These are phyloP conservation scores for Fistulinella prunicolor DNA, from an alignment of 768 basidiomycete species.

Conservation along the genomic window DNA sequence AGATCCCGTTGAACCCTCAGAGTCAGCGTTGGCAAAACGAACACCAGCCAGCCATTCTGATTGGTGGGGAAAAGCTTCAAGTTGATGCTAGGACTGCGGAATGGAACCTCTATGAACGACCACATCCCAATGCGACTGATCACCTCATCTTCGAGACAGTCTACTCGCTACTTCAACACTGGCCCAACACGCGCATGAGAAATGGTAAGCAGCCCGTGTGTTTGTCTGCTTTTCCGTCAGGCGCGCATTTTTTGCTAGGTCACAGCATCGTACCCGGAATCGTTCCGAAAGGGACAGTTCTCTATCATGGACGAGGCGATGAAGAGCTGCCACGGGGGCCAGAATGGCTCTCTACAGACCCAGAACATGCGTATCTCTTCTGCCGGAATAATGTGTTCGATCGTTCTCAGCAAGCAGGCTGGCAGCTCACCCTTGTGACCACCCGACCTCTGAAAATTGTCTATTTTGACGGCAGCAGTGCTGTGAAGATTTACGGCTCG, in stretches of 20 bases:
- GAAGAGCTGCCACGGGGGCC: slow-evolving; percentile 25
- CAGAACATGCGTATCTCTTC: slow-evolving; percentile 40
- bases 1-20: slow-evolving; percentile 9
- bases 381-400: slow-evolving; percentile 17
- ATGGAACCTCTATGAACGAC: slow-evolving; percentile 25
- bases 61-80: not conserved
- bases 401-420: slow-evolving; percentile 3
- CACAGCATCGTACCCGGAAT: slow-evolving; percentile 30
- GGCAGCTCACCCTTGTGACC: slow-evolving; percentile 14
- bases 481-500: slow-evolving; percentile 41
- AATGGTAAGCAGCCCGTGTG: slow-evolving; percentile 32
- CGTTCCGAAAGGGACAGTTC: slow-evolving; percentile 34
- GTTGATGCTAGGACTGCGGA: no score
- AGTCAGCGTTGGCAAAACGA: no score
- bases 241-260: slow-evolving; percentile 12
- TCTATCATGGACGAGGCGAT: slow-evolving; percentile 29
- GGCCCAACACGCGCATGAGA: slow-evolving; percentile 46
- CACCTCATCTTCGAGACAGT: slow-evolving; percentile 25
- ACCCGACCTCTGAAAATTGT: slow-evolving; percentile 40
- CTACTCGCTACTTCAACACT: slow-evolving; percentile 36
- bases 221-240: slow-evolving; percentile 14
- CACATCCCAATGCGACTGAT: slow-evolving; percentile 25
- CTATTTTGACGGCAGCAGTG: slow-evolving; percentile 54
- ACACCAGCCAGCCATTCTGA: no score
- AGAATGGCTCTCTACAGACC: slow-evolving; percentile 35